Evolutionary conservation across 805 yeast genomes (phyloP).

Genomic region (Cyberlindnera subsufficiens): DNA sequence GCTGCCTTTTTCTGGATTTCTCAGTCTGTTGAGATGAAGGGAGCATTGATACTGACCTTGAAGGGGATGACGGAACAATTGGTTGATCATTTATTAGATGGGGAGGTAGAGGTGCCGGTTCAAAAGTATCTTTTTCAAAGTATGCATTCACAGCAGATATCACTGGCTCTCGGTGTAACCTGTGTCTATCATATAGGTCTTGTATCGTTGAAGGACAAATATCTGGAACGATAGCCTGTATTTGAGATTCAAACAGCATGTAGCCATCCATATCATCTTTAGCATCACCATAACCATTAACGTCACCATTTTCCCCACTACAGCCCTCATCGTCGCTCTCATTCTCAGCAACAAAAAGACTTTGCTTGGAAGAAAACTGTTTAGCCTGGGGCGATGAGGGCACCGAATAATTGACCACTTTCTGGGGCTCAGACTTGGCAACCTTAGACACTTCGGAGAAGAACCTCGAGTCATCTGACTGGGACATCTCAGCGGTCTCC

Average conservation of each 20-base stretch:
- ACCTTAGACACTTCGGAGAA: constrained; percentile 7
- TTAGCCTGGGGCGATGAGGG: constrained; percentile 1
- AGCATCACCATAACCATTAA: constrained; percentile 1
- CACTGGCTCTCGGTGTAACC: constrained; percentile 23
- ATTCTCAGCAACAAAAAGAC: constrained; percentile 12
- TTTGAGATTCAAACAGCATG: constrained; percentile 25
- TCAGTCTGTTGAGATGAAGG: neutral
- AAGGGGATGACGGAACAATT: neutral
- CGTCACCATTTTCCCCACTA: neutral
- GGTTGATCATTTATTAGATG: neutral
- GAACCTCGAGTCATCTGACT: constrained; percentile 7
- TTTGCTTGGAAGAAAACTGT: neutral
- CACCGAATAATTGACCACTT: neutral
- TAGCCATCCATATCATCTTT: constrained; percentile 14
- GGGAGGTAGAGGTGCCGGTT: neutral
- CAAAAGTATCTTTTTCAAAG: constrained; percentile 25
- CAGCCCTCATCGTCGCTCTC: constrained; percentile 13
- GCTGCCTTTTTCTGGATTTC: neutral
- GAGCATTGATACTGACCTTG: neutral
- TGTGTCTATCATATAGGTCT: constrained; percentile 24
- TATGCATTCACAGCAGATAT: constrained; percentile 35
- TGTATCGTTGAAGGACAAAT: constrained; percentile 20
- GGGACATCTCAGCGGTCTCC: constrained; percentile 2
- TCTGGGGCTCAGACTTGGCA: neutral
- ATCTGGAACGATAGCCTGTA: constrained; percentile 31